A percentile compares a stretch with the other conserved stretches of the same genome.
These are phyloP conservation scores for Fraxinus latifolia DNA, from an alignment of 305 asterid genomes.

Conservation along the genomic window DNA sequence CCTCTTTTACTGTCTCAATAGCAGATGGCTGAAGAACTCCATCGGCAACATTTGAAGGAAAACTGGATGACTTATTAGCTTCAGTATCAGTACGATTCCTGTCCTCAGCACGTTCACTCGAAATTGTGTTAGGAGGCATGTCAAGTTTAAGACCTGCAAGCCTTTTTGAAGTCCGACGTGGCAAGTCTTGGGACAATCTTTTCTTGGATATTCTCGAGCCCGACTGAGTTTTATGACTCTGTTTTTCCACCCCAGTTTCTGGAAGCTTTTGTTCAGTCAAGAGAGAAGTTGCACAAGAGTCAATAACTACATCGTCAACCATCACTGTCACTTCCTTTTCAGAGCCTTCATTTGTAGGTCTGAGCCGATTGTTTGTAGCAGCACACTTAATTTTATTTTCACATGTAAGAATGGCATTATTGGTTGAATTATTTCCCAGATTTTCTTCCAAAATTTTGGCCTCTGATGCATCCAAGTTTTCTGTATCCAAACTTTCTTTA, in stretches of 20 bases:
- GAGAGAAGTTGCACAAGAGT: conserved; percentile 14
- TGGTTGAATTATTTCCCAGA: conserved; percentile 15
- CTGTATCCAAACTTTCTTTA: conserved; percentile 24
- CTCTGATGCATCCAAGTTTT: conserved; percentile 18
- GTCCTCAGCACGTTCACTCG: conserved; percentile 37
- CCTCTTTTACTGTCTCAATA: conserved; percentile 21
- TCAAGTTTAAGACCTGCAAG: conserved; percentile 34
- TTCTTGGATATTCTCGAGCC: conserved; percentile 24
- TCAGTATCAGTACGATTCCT: conserved; percentile 23
- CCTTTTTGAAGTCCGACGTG: conserved; percentile 41
- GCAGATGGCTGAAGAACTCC: conserved; percentile 27
- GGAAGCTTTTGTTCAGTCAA: conserved; percentile 27
- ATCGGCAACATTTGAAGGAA: conserved; percentile 7
- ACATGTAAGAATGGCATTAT: conserved; percentile 5
- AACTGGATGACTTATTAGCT: conserved; percentile 12
- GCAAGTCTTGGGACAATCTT: conserved; percentile 18
- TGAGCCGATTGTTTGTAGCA: conserved; percentile 13
- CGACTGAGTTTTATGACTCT: conserved; percentile 4
- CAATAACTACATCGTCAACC: conserved; percentile 10
- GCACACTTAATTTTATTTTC: conserved; percentile 23
- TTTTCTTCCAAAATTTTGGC: conserved; percentile 23
- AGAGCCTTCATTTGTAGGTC: conserved; percentile 21
- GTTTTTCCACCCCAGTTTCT: conserved; percentile 20
- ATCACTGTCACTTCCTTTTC: conserved; percentile 14
- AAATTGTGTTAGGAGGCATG: conserved; percentile 17